These are phyloP conservation scores for Starmerella apicola DNA, from an alignment of 805 yeast species.

Conservation along the genomic window DNA sequence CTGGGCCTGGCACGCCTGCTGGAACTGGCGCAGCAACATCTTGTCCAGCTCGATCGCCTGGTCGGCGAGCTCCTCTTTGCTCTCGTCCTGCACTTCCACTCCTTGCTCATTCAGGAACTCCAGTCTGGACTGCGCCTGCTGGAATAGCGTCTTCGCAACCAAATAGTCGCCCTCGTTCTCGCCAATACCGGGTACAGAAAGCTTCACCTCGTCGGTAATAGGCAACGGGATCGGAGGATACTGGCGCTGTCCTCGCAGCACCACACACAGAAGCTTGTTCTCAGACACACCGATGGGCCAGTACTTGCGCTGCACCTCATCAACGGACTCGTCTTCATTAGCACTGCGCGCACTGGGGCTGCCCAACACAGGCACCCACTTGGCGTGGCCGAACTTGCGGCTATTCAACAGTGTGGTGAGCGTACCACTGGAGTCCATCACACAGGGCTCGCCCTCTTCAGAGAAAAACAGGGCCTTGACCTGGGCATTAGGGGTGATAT, in stretches of 20 bases:
- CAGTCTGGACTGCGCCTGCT: conserved; percentile 21
- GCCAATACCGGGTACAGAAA: conserved; percentile 47
- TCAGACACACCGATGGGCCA: conserved; percentile 85
- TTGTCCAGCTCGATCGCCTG: conserved; percentile 57
- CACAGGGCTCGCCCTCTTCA: conserved; percentile 79
- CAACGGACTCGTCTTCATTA: conserved; percentile 31
- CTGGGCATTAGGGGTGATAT: conserved; percentile 26
- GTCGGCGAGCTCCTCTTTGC: conserved; percentile 39
- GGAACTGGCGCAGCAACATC: conserved; percentile 64
- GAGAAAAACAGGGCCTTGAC: conserved; percentile 72
- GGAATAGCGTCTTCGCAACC: conserved; percentile 20
- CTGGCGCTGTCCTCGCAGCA: conserved; percentile 48
- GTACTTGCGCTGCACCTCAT: conserved; percentile 41
- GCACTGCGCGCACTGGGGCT: conserved; percentile 33
- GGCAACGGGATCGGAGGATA: conserved; percentile 81
- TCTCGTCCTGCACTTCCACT: conserved; percentile 21
- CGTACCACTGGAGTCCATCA: conserved; percentile 67
- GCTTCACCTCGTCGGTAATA: conserved; percentile 63
- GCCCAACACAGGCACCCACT: conserved; percentile 79
- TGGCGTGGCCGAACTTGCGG: conserved; percentile 63
- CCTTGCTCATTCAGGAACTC: conserved; percentile 16
- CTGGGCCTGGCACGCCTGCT: conserved; percentile 56
- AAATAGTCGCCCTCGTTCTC: conserved; percentile 21
- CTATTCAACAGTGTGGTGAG: conserved; percentile 62
- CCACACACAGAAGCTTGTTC: conserved; percentile 51